Base-by-base conservation (phyloP, 179 eudicot genomes). In the Gypsophila paniculata region DNA sequence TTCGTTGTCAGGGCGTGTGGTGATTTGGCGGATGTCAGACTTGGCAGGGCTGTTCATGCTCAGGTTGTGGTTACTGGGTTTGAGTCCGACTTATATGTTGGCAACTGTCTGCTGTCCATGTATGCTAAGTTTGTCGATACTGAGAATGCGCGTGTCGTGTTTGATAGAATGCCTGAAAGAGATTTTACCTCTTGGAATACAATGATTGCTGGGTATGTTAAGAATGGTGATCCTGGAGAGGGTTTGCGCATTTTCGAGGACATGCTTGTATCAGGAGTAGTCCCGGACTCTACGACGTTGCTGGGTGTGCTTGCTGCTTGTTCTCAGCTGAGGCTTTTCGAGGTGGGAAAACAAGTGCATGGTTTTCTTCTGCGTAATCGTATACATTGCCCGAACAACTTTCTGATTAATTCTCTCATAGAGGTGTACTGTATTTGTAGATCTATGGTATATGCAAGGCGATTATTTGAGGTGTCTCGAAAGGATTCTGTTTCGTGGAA, bases 401-500 rank as follows among this genome's bases (percentile, higher is more conserved):
- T 74, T 55, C 32, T 74, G 59, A 57, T 19, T 52, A 74, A 74
- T 17, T 66, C 77, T 66, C 65, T 74, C 44, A 52, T 74, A 8
- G 66, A 74, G 34, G 22, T 66, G n/a, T 74, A 74, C 15, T 66
- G 77, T 74, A 57, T 39, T 14, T 66, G 66, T 42, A 57, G 38
- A 29, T 15, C 59, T 25, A 74, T 74, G 72, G 14, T 52, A 76
- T 59, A 44, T 44, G 73, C 72, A 44, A 58, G 63, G 72, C 59
- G 19, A 58, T 46, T 70, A 44, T 83, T 83, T 69, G 49, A 71
- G 25, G 55, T 42, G 46, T 38, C 67, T 8, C 46, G 23, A 36
- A 80, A 81, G 71, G 82, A 76, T 74, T 68, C 78, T 44, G 83
- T 79, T 65, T 81, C 86, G 2, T 81, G 82, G 84, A 83, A 83